Conservation (phyloP, 306 rosid species). For the Cicer bijugum region DNA sequence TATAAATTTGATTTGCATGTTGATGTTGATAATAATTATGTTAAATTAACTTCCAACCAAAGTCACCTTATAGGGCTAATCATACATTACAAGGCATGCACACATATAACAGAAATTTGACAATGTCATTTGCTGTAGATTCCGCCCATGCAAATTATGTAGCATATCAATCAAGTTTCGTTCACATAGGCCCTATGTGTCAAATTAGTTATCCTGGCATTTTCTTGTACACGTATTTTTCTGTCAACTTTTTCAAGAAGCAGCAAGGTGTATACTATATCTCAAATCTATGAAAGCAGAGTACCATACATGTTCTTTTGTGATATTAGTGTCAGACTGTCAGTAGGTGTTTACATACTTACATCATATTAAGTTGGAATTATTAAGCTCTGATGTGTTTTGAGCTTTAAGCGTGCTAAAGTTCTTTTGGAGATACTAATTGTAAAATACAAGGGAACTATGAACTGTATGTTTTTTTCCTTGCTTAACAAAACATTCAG, state of each 20-base stretch:
- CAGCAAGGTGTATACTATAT: conserved; percentile 10
- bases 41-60: neutral
- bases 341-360: neutral
- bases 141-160: conserved; percentile 6
- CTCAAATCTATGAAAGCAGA: conserved; percentile 15
- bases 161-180: neutral
- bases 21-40: neutral
- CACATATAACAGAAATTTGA: conserved; percentile 18
- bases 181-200: neutral
- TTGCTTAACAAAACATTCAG: conserved; percentile 18
- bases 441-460: conserved; percentile 18
- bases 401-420: conserved; percentile 25
- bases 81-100: conserved; percentile 15
- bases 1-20: conserved; percentile 22
- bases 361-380: conserved; percentile 14
- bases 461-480: conserved; percentile 12
- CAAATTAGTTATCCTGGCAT: conserved; percentile 15
- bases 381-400: conserved; percentile 10
- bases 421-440: conserved; percentile 17
- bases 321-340: conserved; percentile 9
- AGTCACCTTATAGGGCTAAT: conserved; percentile 18
- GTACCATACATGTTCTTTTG: conserved; percentile 36
- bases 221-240: neutral
- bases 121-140: conserved; percentile 20
- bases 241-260: neutral